Base-by-base conservation (phyloP, 2,329 filamentous ascomycete genomes). In the Aspergillus brunneoviolaceus region DNA sequence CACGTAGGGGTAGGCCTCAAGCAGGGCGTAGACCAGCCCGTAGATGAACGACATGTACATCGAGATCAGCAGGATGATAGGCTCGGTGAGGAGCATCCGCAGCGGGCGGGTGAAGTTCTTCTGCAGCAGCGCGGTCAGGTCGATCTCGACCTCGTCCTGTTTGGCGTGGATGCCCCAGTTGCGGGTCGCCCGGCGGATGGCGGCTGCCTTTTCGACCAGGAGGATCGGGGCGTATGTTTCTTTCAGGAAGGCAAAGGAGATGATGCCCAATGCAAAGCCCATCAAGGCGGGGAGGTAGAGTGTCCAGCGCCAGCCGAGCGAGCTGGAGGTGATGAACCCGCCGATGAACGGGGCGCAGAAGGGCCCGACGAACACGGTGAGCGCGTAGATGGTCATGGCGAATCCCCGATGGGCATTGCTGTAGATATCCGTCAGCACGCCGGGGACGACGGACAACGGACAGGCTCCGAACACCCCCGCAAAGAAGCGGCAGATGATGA, bases 91-190 rank as follows among this genome's bases (percentile, higher is more conserved):
- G 33, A 77, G 69, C 21, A 77, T 69, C 35, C 73, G 69, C 45
- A 76, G 53, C 3, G 73, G 75, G 42, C 80, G 73, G 58, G 72
- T 76, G 58, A 82, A 77, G 67, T 82, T 80, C 56, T 78, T 77
- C 11, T 74, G 68, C 9, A 80, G 64, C n/a, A 82, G 64, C 58
- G 81, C 77, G 10, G 70, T 69, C 58, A 81, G 72, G 60, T 80
- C 78, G 35, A 82, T 72, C 65, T 81, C 80, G 52, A 81, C 77
- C 68, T 82, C 79, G 61, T 81, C 80, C 60, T 73, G 73, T 61
- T 80, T 81, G 5, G 82, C 82, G 64, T 84, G 82, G 49, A 84
- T 83, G 4, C 81, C 82, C 82, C 82, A 85, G 61, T 84, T 84
- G 62, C 78, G 77, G 1, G 82, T 84, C 19, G 79, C 65, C 16